These are phyloP conservation scores for Corallochytrium limacisporum DNA, from an alignment of 78 protist species.

Conservation along the genomic window DNA sequence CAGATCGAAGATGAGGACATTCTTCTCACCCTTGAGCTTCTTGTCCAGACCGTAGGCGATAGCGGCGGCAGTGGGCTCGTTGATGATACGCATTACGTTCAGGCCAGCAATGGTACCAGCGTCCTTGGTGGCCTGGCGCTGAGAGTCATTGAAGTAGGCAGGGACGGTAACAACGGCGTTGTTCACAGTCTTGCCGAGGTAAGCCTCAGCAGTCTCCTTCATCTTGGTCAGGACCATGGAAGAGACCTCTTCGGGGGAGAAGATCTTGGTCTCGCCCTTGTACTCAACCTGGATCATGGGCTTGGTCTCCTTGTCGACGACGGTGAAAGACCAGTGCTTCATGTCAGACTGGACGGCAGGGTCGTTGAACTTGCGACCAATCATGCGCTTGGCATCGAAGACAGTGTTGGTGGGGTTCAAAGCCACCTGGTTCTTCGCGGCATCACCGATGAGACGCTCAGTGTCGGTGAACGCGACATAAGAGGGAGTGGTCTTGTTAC, in stretches of 20 bases:
- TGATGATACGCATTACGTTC: constrained; percentile 80
- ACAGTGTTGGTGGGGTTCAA: constrained; percentile 90
- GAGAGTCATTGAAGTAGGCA: constrained; percentile 92
- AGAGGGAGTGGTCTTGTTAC: constrained; percentile 92
- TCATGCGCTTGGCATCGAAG: constrained; percentile 91
- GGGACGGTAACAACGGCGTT: constrained; percentile 80
- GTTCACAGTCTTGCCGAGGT: constrained; percentile 59
- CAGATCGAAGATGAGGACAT: constrained; percentile 88
- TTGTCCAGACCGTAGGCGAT: constrained; percentile 93
- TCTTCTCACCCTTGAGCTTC: constrained; percentile 41
- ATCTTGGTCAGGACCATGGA: constrained; percentile 79
- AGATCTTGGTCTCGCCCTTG: constrained; percentile 49
- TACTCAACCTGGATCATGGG: constrained; percentile 54
- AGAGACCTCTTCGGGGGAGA: constrained; percentile 75
- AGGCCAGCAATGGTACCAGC: constrained; percentile 88
- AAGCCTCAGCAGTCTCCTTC: constrained; percentile 78
- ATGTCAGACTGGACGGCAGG: constrained; percentile 40
- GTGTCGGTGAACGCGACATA: constrained; percentile 19
- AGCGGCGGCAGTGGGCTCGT: constrained; percentile 98
- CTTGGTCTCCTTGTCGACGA: constrained; percentile 33
- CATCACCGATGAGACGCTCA: constrained; percentile 84
- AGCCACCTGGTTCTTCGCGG: constrained; percentile 87
- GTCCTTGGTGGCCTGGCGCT: constrained; percentile 92
- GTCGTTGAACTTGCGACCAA: constrained; percentile 53
- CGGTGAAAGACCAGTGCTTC: constrained; percentile 86